Evolutionary conservation across 192 early-diverging fungal genomes (phyloP).

Genomic region (Radiomyces spectabilis): DNA sequence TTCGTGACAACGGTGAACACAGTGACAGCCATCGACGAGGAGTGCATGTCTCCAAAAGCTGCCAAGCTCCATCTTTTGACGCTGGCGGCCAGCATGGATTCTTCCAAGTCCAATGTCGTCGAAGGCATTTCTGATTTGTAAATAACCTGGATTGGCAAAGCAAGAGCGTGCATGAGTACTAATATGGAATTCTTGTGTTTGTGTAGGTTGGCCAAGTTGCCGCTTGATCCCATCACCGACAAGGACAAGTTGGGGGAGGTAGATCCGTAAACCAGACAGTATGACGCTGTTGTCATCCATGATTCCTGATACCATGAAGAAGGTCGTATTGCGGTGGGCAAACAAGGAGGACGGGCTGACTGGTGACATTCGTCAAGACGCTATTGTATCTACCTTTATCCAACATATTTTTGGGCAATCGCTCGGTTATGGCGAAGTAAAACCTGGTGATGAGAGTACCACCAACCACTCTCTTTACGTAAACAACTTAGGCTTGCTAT

Average conservation of each 20-base stretch:
- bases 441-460: slow-evolving; percentile 4
- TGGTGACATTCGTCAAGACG: slow-evolving; percentile 1
- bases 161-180: slow-evolving; percentile 5
- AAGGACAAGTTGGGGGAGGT: background rate
- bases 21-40: slow-evolving; percentile 4
- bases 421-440: background rate
- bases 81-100: background rate
- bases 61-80: slow-evolving; percentile 3
- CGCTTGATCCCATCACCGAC: background rate
- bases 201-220: background rate
- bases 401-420: background rate
- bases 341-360: slow-evolving; percentile 10
- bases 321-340: slow-evolving; percentile 12
- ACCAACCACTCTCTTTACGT: slow-evolving; percentile 7
- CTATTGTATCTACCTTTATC: slow-evolving; percentile 6
- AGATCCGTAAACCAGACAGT: background rate
- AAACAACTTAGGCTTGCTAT: background rate
- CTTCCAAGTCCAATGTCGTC: slow-evolving; percentile 5
- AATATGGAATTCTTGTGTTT: background rate
- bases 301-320: slow-evolving; percentile 1
- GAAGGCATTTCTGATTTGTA: slow-evolving; percentile 6
- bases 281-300: slow-evolving; percentile 1
- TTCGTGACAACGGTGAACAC: background rate
- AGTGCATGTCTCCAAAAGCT: slow-evolving; percentile 5
- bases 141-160: background rate